Evolutionary conservation across 208 protist genomes (phyloP), one percentile per base, ranked within the genome.

Genomic region (Acanthamoeba healyi): DNA sequence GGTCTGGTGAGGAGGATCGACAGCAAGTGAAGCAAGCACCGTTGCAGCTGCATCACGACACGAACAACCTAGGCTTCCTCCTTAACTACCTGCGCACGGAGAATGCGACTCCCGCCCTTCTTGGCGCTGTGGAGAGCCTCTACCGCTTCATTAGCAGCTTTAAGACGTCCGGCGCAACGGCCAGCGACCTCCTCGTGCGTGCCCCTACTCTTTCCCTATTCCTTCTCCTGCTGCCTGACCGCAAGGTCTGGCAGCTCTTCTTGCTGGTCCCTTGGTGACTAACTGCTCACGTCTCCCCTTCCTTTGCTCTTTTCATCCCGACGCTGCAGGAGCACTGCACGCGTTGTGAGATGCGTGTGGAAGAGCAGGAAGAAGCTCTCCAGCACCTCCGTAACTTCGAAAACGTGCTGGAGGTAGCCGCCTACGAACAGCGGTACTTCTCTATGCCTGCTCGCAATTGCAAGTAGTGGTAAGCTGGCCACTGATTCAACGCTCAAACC

Each of bases 301-400:
- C 14, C 19, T 22, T 29, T 61, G 2, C 12, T 61, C 54, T 7
- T 61, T 61, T 61, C 19, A 22, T 61, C 15, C 15, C n/a, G 54
- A 26, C 12, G 17, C 2, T 10, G 54, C 29, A 72, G 63, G 34
- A 14, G 19, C 26, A 42, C 34, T 29, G 63, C 1, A 7, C 0
- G 63, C 63, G 19, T 24, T 6, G 54, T 34, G n/a, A 6, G 14
- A 26, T 15, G 24, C 9, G 29, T 14, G 42, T 17, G 36, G 74
- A 46, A 40, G 74, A 44, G 0, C 42, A 56, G 44, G 74, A 54
- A 4, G n/a, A 15, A 4, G 74, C 74, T 9, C 42, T 84, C 7
- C 40, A 12, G 9, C 74, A 84, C 26, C 74, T 84, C n/a, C 15
- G 49, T 40, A 84, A 84, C 42, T 84, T 84, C 44, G 74, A 54